Conservation (phyloP, 1,139 yeast species). For the Lodderomyces elongisporus region DNA sequence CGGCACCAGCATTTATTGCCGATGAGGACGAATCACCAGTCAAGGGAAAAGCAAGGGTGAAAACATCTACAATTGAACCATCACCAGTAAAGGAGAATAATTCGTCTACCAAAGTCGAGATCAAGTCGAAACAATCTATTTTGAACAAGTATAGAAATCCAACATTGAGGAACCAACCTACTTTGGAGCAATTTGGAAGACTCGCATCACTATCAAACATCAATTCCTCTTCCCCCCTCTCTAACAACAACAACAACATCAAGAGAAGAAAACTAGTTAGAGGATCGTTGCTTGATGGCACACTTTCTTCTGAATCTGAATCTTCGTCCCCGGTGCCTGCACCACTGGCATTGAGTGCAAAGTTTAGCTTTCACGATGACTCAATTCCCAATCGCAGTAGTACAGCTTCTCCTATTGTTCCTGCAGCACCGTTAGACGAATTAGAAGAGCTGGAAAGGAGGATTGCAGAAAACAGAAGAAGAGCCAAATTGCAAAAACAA, state of each 20-base stretch:
- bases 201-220: conserved; percentile 14
- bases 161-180: conserved; percentile 22
- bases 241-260: background rate
- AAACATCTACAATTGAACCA: conserved; percentile 11
- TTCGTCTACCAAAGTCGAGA: conserved; percentile 52
- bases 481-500: conserved; percentile 15
- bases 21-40: conserved; percentile 33
- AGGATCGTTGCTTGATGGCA: conserved; percentile 19
- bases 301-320: conserved; percentile 11
- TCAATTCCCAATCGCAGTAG: conserved; percentile 3
- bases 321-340: conserved; percentile 12
- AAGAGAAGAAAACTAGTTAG: conserved; percentile 37
- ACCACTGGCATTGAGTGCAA: conserved; percentile 11
- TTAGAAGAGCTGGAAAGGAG: conserved; percentile 37
- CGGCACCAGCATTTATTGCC: conserved; percentile 1
- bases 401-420: conserved; percentile 5
- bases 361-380: conserved; percentile 13
- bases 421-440: conserved; percentile 33
- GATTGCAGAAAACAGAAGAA: conserved; percentile 30
- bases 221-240: too few species aligned
- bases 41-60: conserved; percentile 31
- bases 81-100: conserved; percentile 18
- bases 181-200: conserved; percentile 20
- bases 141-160: conserved; percentile 42
- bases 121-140: conserved; percentile 52